Conservation (phyloP, 2,329 filamentous ascomycete species). For the Fulvia fulva region DNA sequence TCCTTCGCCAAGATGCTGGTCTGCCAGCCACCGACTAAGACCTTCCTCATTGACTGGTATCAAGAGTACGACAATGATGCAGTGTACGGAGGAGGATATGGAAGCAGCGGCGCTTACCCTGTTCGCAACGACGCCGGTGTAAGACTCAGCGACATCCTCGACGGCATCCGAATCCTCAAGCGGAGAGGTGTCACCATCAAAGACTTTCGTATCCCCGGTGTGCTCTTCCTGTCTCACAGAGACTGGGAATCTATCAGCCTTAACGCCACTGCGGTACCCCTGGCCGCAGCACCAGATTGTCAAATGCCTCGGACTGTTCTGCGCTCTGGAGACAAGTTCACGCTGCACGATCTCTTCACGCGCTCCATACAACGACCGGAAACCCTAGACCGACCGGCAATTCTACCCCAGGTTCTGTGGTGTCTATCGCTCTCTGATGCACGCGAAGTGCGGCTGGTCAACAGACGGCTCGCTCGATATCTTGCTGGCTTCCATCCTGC, state of each 20-base stretch:
- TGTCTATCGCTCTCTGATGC: too few relatives aligned
- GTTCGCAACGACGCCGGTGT: not conserved
- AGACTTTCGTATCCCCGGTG: not conserved
- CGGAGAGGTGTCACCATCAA: not conserved
- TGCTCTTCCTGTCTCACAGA: not conserved
- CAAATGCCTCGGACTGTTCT: too few relatives aligned
- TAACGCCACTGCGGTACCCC: too few relatives aligned
- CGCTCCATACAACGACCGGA: too few relatives aligned
- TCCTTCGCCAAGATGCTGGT: not conserved
- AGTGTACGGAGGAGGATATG: not conserved
- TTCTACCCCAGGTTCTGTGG: too few relatives aligned
- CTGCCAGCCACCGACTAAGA: not conserved
- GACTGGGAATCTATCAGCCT: not conserved
- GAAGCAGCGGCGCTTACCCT: not conserved
- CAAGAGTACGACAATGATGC: not conserved
- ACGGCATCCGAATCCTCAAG: not conserved
- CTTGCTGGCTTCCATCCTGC: too few relatives aligned
- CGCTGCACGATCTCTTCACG: too few relatives aligned
- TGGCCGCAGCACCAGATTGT: too few relatives aligned
- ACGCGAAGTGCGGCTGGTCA: too few relatives aligned
- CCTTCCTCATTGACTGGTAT: not conserved
- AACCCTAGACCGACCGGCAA: too few relatives aligned
- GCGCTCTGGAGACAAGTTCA: too few relatives aligned
- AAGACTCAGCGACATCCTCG: not conserved
- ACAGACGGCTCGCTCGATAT: too few relatives aligned